These are phyloP conservation scores for Picochlorum sp. DNA, from an alignment of 139 green algal genomes.

Conservation along the genomic window DNA sequence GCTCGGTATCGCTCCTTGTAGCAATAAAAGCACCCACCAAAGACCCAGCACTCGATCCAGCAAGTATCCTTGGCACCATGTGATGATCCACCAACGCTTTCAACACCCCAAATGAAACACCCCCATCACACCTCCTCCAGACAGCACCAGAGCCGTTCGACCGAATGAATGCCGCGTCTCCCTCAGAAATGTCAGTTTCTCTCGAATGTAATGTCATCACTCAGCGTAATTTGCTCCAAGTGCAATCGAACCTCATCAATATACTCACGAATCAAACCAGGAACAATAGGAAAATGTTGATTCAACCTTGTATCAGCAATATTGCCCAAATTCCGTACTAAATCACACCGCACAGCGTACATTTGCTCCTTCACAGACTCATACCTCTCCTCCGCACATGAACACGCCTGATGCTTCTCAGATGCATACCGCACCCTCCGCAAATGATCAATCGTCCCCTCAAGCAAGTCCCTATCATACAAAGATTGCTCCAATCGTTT, in stretches of 20 bases:
- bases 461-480: conserved; percentile 81
- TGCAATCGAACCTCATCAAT: conserved; percentile 79
- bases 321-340: conserved; percentile 92
- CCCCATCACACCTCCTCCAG: conserved; percentile 82
- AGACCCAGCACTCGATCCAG: conserved; percentile 73
- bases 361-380: conserved; percentile 72
- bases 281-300: conserved; percentile 60
- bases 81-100: conserved; percentile 73
- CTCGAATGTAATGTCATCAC: conserved; percentile 47
- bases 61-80: conserved; percentile 87
- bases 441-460: conserved; percentile 56
- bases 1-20: conserved; percentile 67
- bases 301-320: conserved; percentile 60
- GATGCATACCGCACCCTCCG: conserved; percentile 26
- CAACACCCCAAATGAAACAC: conserved; percentile 79
- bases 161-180: conserved; percentile 94
- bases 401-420: too few relatives aligned
- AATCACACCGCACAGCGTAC: conserved; percentile 82
- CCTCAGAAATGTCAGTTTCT: conserved; percentile 85
- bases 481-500: conserved; percentile 35
- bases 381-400: background rate
- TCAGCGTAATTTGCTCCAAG: conserved; percentile 38
- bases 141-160: conserved; percentile 89
- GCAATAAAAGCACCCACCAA: conserved; percentile 72
- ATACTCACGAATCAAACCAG: conserved; percentile 85